Base-by-base conservation (phyloP, 768 basidiomycete species). In the Coprinellus micaceus region DNA sequence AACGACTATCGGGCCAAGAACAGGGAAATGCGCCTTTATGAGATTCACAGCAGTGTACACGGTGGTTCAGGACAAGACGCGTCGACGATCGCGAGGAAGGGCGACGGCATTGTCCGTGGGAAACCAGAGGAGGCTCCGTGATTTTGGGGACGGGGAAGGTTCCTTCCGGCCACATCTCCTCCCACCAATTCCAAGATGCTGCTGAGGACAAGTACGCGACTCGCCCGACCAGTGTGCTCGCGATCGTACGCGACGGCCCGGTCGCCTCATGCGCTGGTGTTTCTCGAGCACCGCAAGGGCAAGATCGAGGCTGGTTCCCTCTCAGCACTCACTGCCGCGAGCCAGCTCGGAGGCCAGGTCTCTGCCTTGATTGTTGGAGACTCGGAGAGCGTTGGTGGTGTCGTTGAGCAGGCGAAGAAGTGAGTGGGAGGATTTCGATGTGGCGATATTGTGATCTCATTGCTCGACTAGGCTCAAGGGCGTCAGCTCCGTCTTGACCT, bases 301-400 rank as follows among this genome's bases (percentile, higher is more conserved):
- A 78, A 82, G 56, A 80, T 98, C 60, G 91, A 94, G 56, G 81
- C 93, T 1, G 87, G 84, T 13, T 91, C 91, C 13, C 78, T 98
- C 56, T 94, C 91, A 30, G 96, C 97, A 24, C 74, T 99, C 60
- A 92, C 94, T 1, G 97, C 97, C 41, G 97, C 95, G 1, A 76
- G 82, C 56, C 81, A 87, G 61, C 80, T 98, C 1, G 93, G 93
- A 44, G 94, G 94, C 2, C 77, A 89, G 64, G 88, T 98, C 36
- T 89, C 92, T 46, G 88, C 87, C 11, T 76, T 93, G 33, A 70
- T 94, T 39, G 75, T 90, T 19, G 90, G 87, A n/a, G 77, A 77
- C 22, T 76, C 83, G 59, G 84, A 84, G 24, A 81, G 89, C 64
- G 81, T 94, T 17, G 77, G 81, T 36, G 66, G 67, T 30, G 82